A percentile compares a stretch with the other conserved stretches of the same genome.
Evolutionary conservation across 495 filamentous ascomycete species (phyloP).

Genomic region (Hypoxylon intermedium): DNA sequence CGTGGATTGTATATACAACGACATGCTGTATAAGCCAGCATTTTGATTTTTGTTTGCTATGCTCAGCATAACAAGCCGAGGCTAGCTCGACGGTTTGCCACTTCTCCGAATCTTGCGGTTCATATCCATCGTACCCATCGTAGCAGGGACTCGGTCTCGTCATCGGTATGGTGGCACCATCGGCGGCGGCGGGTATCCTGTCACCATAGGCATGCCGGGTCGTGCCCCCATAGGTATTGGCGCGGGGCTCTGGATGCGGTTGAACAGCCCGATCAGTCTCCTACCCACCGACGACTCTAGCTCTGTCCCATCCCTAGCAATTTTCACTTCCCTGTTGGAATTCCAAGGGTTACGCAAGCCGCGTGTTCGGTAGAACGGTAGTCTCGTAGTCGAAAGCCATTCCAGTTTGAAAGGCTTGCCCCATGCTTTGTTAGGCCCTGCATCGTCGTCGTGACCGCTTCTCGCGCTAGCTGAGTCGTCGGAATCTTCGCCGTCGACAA

Average conservation of each 20-base stretch:
- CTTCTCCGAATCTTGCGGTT: conserved; percentile 12
- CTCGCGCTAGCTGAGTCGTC: conserved; percentile 48
- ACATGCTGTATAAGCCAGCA: conserved; percentile 19
- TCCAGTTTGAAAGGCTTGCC: conserved; percentile 92
- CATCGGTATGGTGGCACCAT: conserved; percentile 32
- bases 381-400: conserved; percentile 84
- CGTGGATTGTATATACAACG: conserved; percentile 33
- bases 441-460: conserved; percentile 49
- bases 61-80: conserved; percentile 34
- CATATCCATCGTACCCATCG: background rate
- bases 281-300: conserved; percentile 84
- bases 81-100: conserved; percentile 29
- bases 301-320: conserved; percentile 94
- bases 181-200: conserved; percentile 43
- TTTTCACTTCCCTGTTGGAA: conserved; percentile 93
- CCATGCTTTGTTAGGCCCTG: conserved; percentile 68
- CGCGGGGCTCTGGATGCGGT: conserved; percentile 58
- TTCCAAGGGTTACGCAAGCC: conserved; percentile 97
- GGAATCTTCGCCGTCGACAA: conserved; percentile 48
- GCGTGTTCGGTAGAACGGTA: conserved; percentile 90
- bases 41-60: conserved; percentile 25
- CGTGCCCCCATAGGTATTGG: conserved; percentile 35
- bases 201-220: conserved; percentile 31
- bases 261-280: conserved; percentile 79
- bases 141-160: conserved; percentile 13